These are phyloP conservation scores for Emmonsia crescens DNA, from an alignment of 2,329 filamentous ascomycete species.

Conservation along the genomic window DNA sequence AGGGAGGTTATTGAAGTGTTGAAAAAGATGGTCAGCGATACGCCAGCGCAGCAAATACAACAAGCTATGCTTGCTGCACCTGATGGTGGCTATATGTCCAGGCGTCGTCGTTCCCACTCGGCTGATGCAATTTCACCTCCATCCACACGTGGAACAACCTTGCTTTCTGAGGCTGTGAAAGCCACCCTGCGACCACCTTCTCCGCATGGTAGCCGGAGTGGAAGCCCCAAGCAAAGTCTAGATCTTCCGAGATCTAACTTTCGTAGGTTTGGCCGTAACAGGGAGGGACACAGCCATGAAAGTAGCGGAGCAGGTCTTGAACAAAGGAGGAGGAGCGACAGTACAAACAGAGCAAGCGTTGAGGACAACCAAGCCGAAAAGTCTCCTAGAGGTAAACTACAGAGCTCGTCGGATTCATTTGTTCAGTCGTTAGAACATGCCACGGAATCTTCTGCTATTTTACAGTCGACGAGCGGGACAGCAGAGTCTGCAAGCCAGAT, in stretches of 20 bases:
- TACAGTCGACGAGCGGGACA: slow-evolving; percentile 62
- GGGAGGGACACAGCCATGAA: slow-evolving; percentile 33
- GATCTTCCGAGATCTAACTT: slow-evolving; percentile 18
- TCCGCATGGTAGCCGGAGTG: slow-evolving; percentile 18
- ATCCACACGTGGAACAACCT: neutral
- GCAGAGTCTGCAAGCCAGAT: slow-evolving; percentile 83
- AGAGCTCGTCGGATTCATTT: slow-evolving; percentile 63
- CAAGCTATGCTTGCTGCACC: slow-evolving; percentile 20
- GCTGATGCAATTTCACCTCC: neutral
- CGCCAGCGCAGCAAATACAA: slow-evolving; percentile 38
- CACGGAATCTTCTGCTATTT: slow-evolving; percentile 59
- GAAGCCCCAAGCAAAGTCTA: neutral
- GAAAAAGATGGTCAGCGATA: slow-evolving; percentile 59
- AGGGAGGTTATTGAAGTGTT: slow-evolving; percentile 73
- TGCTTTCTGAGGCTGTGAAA: slow-evolving; percentile 47
- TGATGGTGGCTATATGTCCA: slow-evolving; percentile 10
- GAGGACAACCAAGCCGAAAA: slow-evolving; percentile 41
- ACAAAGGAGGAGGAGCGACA: slow-evolving; percentile 49
- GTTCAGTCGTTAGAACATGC: slow-evolving; percentile 63
- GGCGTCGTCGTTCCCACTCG: slow-evolving; percentile 1
- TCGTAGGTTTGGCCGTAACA: slow-evolving; percentile 35
- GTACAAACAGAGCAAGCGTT: slow-evolving; percentile 44
- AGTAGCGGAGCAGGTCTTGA: slow-evolving; percentile 29
- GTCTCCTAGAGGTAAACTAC: slow-evolving; percentile 42
- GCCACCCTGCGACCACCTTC: slow-evolving; percentile 50